Conservation (phyloP, 2,329 filamentous ascomycete genomes). For the Karstenula rhodostoma region DNA sequence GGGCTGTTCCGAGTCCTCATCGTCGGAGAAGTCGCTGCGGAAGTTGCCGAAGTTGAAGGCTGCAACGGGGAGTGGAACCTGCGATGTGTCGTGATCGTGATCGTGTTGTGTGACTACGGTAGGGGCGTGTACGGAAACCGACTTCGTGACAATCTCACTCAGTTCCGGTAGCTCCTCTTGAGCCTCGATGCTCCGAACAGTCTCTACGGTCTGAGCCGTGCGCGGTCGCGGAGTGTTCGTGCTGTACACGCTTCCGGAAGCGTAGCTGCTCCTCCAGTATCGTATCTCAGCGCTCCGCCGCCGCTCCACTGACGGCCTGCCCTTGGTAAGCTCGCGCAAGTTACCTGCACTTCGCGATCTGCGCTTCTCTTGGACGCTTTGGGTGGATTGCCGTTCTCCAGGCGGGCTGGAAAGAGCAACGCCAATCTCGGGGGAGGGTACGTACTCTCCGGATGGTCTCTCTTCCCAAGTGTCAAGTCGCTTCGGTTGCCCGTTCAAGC, state of each 20-base stretch:
- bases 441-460: constrained; percentile 30
- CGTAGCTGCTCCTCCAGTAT: constrained; percentile 47
- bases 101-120: constrained; percentile 19
- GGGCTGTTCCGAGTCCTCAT: constrained; percentile 27
- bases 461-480: constrained; percentile 41
- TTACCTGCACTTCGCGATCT: constrained; percentile 50
- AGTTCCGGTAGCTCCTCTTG: constrained; percentile 24
- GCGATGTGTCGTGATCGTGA: constrained; percentile 23
- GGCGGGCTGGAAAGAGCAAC: constrained; percentile 46
- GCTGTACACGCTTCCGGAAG: constrained; percentile 44
- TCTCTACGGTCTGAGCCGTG: constrained; percentile 44
- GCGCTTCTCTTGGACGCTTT: constrained; percentile 37
- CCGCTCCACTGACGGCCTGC: constrained; percentile 30
- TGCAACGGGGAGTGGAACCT: constrained; percentile 34
- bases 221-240: constrained; percentile 37
- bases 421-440: constrained; percentile 44
- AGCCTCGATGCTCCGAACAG: constrained; percentile 34
- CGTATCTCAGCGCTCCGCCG: constrained; percentile 47
- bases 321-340: constrained; percentile 42
- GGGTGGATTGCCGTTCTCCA: constrained; percentile 18
- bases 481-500: constrained; percentile 36
- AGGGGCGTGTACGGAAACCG: neutral
- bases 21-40: constrained; percentile 32
- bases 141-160: neutral
- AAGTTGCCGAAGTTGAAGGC: constrained; percentile 50